Percentiles rank a stretch among this genome's conserved stretches.
phyloP scores from a whole-genome alignment of 2,329 filamentous ascomycete genomes.

The Penicillium sp. region DNA sequence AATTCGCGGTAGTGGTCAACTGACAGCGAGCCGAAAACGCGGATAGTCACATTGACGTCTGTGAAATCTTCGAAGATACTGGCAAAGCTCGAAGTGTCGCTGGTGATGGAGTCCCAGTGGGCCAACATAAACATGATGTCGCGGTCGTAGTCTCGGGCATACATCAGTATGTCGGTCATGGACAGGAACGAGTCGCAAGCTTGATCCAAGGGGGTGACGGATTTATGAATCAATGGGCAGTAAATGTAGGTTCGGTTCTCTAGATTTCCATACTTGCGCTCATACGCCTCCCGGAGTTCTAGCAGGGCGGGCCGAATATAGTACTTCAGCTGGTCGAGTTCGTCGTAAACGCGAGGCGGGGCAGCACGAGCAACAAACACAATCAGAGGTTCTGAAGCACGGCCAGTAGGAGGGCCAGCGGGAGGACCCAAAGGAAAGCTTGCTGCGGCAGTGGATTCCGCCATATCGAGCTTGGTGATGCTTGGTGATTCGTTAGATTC shows the following conservation, averaged over 20 bases:
- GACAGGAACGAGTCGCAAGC: not conserved
- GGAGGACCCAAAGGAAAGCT: not conserved
- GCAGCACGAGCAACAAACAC: not conserved
- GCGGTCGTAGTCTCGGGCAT: not conserved
- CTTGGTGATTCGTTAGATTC: not conserved
- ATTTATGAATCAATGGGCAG: slow-evolving; percentile 2
- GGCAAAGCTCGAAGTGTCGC: not conserved
- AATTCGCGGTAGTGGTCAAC: not conserved
- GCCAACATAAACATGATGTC: not conserved
- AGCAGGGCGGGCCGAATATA: not conserved
- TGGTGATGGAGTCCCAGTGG: not conserved
- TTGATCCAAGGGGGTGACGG: not conserved
- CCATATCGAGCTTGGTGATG: not conserved
- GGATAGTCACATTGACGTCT: not conserved
- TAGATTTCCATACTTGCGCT: not conserved
- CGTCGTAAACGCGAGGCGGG: not conserved
- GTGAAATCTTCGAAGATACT: not conserved
- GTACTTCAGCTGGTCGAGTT: not conserved
- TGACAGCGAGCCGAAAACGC: not conserved
- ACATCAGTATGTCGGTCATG: not conserved
- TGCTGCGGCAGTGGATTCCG: not conserved
- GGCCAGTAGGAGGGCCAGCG: not conserved
- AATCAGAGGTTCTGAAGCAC: not conserved
- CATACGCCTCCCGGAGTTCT: not conserved
- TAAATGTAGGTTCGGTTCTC: not conserved